A percentile compares a stretch with the other conserved stretches of the same genome.
phyloP scores from a whole-genome alignment of 2,329 filamentous ascomycete genomes.

The Grosmannia clavigera region DNA sequence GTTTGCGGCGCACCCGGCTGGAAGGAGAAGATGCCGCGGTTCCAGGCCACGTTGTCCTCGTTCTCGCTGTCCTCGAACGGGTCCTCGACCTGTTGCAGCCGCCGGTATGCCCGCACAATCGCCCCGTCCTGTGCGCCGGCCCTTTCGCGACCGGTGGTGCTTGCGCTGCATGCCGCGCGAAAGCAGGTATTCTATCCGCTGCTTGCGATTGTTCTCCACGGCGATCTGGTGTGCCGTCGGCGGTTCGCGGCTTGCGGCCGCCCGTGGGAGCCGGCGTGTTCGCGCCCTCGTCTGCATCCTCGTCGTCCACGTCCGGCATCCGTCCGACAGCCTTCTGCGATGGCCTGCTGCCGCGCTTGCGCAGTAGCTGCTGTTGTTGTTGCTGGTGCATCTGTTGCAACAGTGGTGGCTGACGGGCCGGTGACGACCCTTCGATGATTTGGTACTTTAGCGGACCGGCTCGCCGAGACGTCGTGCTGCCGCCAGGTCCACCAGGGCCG shows the following conservation, averaged over 20 bases:
- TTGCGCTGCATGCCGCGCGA: constrained; percentile 58
- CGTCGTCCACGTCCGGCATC: constrained; percentile 1
- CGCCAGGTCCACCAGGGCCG: constrained; percentile 31
- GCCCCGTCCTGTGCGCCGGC: constrained; percentile 53
- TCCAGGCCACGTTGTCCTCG: constrained; percentile 30
- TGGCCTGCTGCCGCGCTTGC: not conserved
- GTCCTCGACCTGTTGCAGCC: constrained; percentile 44
- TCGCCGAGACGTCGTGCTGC: constrained; percentile 28
- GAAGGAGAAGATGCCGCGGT: constrained; percentile 14
- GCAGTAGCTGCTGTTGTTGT: constrained; percentile 20
- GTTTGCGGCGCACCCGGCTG: constrained; percentile 9
- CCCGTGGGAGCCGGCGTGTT: constrained; percentile 3
- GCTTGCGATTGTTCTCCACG: constrained; percentile 64
- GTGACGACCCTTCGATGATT: constrained; percentile 48
- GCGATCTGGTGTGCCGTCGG: constrained; percentile 73
- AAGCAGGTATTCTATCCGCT: constrained; percentile 71
- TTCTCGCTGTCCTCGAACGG: constrained; percentile 51
- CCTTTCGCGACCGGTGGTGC: constrained; percentile 50
- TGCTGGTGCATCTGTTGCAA: constrained; percentile 13
- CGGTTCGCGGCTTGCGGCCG: constrained; percentile 51
- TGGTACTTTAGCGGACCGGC: constrained; percentile 45
- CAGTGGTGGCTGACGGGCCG: constrained; percentile 29
- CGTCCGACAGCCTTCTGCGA: not conserved
- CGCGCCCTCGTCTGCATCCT: constrained; percentile 6
- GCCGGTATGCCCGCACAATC: constrained; percentile 52